Evolutionary conservation across 2,329 filamentous ascomycete genomes (phyloP), one percentile per base, ranked within the genome.

Genomic region (Periconia digitata): DNA sequence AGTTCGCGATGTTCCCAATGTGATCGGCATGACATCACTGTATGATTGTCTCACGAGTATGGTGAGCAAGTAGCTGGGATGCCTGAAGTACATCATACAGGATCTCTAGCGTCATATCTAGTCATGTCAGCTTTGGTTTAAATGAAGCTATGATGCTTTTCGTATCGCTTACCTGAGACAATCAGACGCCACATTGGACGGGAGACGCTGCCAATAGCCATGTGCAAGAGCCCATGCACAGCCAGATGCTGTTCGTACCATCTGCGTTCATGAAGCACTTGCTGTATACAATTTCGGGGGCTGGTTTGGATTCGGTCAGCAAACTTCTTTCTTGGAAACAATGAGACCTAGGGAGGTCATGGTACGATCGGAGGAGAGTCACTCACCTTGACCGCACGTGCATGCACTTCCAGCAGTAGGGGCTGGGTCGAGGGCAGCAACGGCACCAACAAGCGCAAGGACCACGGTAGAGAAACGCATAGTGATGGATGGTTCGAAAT

Each of bases 381-480:
- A 23, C 40, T 34, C 20, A 42, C 40, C 23, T 27, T 22, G 15
- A 12, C 40, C 40, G 20, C 40, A 42, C n/a, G 23, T 32, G 40
- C 40, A 42, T 18, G 40, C 40, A 34, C 23, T 32, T 23, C 40
- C 40, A 32, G 40, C n/a, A 15, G 40, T 24, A 12, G 40, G 40
- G 16, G 40, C 40, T 15, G 40, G 40, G 40, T 42, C 40, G 22
- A 42, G 24, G 23, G 40, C 40, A 18, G 15, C 21, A 8, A 24
- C 40, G 22, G 16, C 24, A 15, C 40, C 40, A 21, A 13, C 40
- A 20, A 42, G 23, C 17, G 40, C 40, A 21, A 42, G 8, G 24
- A 42, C 12, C 5, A 17, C 17, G 20, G 23, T 41, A 18, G 24
- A 42, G 40, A 42, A 42, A 34, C 23, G 40, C 40, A 42, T 42